Percentiles rank a stretch among this genome's conserved stretches.
phyloP scores from a whole-genome alignment of 2,329 filamentous ascomycete genomes.

The Westerdykella ornata region DNA sequence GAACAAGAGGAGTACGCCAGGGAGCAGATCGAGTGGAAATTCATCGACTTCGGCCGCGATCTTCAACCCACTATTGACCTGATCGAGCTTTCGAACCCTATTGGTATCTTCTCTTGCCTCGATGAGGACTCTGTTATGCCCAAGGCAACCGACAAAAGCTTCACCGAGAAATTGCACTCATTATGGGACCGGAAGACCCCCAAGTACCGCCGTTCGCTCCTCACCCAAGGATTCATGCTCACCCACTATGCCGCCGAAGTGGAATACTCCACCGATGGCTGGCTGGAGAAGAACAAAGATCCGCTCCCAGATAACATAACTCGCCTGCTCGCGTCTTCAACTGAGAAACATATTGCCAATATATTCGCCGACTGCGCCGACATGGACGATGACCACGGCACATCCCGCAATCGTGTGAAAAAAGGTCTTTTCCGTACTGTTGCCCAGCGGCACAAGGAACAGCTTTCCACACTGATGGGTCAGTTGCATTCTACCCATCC shows the following conservation, averaged over 20 bases:
- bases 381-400: constrained; percentile 63
- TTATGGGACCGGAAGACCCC: constrained; percentile 93
- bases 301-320: constrained; percentile 97
- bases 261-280: constrained; percentile 89
- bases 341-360: constrained; percentile 72
- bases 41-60: constrained; percentile 97
- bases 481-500: constrained; percentile 95
- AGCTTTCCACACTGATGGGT: constrained; percentile 90
- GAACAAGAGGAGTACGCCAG: constrained; percentile 97
- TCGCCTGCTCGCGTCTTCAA: constrained; percentile 73
- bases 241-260: constrained; percentile 98
- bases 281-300: constrained; percentile 99
- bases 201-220: constrained; percentile 83
- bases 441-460: constrained; percentile 94
- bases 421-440: constrained; percentile 96
- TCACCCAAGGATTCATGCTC: constrained; percentile 87
- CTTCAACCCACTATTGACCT: constrained; percentile 96
- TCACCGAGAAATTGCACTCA: constrained; percentile 94
- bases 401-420: constrained; percentile 75
- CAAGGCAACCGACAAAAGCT: constrained; percentile 92
- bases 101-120: constrained; percentile 96
- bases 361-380: constrained; percentile 88
- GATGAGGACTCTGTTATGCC: constrained; percentile 99
- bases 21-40: constrained; percentile 99
- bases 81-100: constrained; percentile 92